Conservation (phyloP, 2,329 filamentous ascomycete species). For the Talaromyces sp. region DNA sequence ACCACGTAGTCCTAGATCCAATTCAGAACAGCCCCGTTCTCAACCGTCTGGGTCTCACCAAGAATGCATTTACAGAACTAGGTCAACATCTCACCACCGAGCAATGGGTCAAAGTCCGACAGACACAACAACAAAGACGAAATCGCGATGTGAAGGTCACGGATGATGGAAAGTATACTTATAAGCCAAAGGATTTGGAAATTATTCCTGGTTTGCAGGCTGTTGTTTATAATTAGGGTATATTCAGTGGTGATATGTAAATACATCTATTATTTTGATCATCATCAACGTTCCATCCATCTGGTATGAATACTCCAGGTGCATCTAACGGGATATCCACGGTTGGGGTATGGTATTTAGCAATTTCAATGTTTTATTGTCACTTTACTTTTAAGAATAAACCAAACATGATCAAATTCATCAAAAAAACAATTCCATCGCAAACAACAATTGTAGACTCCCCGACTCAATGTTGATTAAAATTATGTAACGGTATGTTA, state of each 20-base stretch:
- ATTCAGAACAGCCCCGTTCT: slow-evolving; percentile 39
- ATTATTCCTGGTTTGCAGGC: slow-evolving; percentile 43
- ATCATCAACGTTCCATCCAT: no score
- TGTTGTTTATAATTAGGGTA: slow-evolving; percentile 32
- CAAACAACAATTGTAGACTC: no score
- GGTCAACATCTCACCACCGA: slow-evolving; percentile 41
- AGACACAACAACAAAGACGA: slow-evolving; percentile 44
- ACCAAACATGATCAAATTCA: neutral
- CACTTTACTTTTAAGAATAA: neutral
- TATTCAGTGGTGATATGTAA: neutral
- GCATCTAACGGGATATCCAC: no score
- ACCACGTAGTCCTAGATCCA: slow-evolving; percentile 40
- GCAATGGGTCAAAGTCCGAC: slow-evolving; percentile 41
- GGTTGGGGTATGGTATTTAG: neutral
- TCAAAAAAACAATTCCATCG: no score
- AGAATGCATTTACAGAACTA: slow-evolving; percentile 41
- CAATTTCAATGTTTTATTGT: neutral
- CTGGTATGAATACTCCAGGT: neutral
- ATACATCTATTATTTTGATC: neutral
- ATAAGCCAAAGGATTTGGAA: slow-evolving; percentile 38
- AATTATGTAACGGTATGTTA: no score
- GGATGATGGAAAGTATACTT: slow-evolving; percentile 37
- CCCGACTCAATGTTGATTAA: no score
- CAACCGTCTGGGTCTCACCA: slow-evolving; percentile 35
- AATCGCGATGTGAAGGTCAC: slow-evolving; percentile 27